Conservation (phyloP, 2,329 filamentous ascomycete species). For the Domatiomyces catenatus region DNA sequence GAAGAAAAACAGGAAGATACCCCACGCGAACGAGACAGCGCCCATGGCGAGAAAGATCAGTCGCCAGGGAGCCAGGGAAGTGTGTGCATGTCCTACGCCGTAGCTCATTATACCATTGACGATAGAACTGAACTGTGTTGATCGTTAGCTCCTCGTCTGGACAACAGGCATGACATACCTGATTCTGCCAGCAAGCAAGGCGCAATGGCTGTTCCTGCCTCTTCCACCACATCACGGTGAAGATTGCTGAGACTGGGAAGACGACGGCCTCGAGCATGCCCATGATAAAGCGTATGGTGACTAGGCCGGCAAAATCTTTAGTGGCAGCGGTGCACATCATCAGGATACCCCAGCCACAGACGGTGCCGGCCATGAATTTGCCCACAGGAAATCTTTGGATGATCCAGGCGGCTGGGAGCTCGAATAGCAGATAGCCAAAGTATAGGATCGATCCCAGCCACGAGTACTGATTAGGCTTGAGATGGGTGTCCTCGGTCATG, state of each 20-base stretch:
- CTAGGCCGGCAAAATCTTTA: constrained; percentile 43
- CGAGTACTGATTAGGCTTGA: constrained; percentile 33
- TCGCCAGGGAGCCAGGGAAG: constrained; percentile 12
- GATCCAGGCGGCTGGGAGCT: constrained; percentile 51
- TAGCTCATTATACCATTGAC: constrained; percentile 23
- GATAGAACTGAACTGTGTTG: constrained; percentile 9
- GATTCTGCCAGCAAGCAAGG: constrained; percentile 5
- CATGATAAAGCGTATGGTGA: constrained; percentile 52
- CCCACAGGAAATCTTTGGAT: constrained; percentile 49
- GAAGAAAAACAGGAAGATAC: constrained; percentile 23
- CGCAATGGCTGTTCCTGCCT: constrained; percentile 7
- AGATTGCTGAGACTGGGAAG: constrained; percentile 15
- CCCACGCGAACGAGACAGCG: constrained; percentile 25
- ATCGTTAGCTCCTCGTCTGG: constrained; percentile 9
- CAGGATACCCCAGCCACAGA: constrained; percentile 48
- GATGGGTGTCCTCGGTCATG: constrained; percentile 31
- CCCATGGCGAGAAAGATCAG: constrained; percentile 33
- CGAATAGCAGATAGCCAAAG: constrained; percentile 39
- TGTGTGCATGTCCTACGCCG: constrained; percentile 22
- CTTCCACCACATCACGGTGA: constrained; percentile 7
- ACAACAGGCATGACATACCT: not conserved
- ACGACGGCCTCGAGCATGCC: constrained; percentile 5
- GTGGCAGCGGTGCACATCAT: constrained; percentile 49
- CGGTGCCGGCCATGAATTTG: constrained; percentile 50
- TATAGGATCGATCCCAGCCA: constrained; percentile 31